Evolutionary conservation across 1,284 basidiomycete species (phyloP).

Genomic region (Entoloma clypeatum): DNA sequence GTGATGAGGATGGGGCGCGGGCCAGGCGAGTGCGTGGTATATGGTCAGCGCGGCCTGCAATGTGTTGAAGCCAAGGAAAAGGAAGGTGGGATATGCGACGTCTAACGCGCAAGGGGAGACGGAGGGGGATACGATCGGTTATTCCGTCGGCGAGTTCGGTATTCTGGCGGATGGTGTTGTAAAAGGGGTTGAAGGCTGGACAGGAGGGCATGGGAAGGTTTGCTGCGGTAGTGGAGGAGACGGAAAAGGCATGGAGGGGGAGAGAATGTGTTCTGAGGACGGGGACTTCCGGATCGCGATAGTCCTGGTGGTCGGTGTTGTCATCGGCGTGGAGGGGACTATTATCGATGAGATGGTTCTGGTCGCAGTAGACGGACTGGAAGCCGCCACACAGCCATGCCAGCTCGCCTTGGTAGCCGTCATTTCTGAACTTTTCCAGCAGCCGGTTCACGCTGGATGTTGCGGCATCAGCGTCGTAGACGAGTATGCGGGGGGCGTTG

Average conservation of each 20-base stretch:
- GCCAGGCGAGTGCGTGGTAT: constrained; percentile 17
- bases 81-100: constrained; percentile 74
- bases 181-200: constrained; percentile 78
- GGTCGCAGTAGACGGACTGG: constrained; percentile 59
- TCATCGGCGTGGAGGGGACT: constrained; percentile 47
- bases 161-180: constrained; percentile 95
- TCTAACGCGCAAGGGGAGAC: constrained; percentile 60
- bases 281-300: constrained; percentile 7
- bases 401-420: constrained; percentile 64
- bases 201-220: constrained; percentile 15
- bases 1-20: constrained; percentile 10
- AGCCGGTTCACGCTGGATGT: constrained; percentile 72
- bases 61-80: constrained; percentile 74
- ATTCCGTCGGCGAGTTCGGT: constrained; percentile 84
- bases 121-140: constrained; percentile 77
- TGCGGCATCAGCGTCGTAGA: constrained; percentile 78
- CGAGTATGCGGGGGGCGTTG: constrained; percentile 58
- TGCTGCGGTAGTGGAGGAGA: constrained; percentile 45
- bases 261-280: constrained; percentile 58
- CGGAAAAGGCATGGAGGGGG: constrained; percentile 62
- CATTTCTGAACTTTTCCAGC: constrained; percentile 79
- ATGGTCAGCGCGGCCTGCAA: constrained; percentile 52
- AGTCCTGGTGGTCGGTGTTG: constrained; percentile 21
- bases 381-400: constrained; percentile 82
- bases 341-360: constrained; percentile 48